A percentile compares a stretch with the other conserved stretches of the same genome.
Conservation (phyloP, 176 grass and related monocot species). For the Typha latifolia region DNA sequence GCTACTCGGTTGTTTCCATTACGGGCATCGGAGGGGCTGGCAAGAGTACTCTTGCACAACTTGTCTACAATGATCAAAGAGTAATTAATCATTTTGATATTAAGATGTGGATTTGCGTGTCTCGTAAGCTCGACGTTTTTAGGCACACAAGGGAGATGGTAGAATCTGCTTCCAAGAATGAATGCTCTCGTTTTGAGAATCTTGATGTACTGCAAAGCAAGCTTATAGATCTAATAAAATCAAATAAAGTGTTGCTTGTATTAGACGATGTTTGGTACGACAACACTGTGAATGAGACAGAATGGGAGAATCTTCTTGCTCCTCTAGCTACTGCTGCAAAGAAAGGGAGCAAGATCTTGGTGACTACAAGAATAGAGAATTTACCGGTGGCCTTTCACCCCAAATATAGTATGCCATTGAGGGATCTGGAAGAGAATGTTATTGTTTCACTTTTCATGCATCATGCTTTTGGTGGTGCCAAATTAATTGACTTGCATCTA, state of each 20-base stretch:
- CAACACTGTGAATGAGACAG: neutral
- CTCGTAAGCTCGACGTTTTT: neutral
- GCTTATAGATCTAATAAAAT: neutral
- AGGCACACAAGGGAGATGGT: no score
- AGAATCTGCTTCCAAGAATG: no score
- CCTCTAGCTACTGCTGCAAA: no score
- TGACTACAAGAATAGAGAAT: slow-evolving; percentile 12
- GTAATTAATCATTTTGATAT: neutral
- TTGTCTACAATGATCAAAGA: slow-evolving; percentile 5
- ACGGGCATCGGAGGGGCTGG: neutral
- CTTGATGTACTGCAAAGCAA: neutral
- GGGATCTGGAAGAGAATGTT: neutral
- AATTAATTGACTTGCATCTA: neutral
- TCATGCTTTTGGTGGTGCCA: slow-evolving; percentile 20
- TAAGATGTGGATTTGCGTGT: slow-evolving; percentile 1
- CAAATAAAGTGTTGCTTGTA: neutral
- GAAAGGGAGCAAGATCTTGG: slow-evolving; percentile 22
- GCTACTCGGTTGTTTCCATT: slow-evolving; percentile 15
- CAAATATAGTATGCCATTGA: neutral
- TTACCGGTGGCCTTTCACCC: neutral
- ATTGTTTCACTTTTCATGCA: slow-evolving; percentile 18
- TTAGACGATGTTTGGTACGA: neutral
- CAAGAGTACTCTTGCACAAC: slow-evolving; percentile 8
- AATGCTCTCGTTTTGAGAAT: neutral
- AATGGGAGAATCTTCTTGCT: no score